These are phyloP conservation scores for Nigrospora oryzae DNA, from an alignment of 2,329 filamentous ascomycete genomes.

Conservation along the genomic window DNA sequence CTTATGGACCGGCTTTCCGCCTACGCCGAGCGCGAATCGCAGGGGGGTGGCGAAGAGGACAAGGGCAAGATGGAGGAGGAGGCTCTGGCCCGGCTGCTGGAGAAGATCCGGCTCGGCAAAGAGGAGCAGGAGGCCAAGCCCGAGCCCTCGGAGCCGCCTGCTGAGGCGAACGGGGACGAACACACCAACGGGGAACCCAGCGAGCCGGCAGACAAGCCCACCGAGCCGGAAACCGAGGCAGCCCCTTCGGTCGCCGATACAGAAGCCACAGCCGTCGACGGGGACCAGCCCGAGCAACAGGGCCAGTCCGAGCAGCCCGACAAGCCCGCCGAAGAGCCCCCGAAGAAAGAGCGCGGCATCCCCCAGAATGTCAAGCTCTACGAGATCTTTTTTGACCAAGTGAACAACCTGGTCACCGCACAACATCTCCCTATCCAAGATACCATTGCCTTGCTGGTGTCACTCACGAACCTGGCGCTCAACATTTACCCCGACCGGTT, in stretches of 20 bases:
- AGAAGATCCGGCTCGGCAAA: slow-evolving; percentile 66
- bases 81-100: slow-evolving; percentile 67
- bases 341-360: slow-evolving; percentile 42
- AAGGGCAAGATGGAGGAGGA: slow-evolving; percentile 76
- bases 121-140: slow-evolving; percentile 30
- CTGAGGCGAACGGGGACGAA: slow-evolving; percentile 27
- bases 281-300: slow-evolving; percentile 16
- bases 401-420: slow-evolving; percentile 85
- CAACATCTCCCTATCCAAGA: slow-evolving; percentile 90
- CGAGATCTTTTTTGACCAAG: slow-evolving; percentile 95
- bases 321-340: slow-evolving; percentile 6
- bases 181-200: slow-evolving; percentile 24
- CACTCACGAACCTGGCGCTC: slow-evolving; percentile 82
- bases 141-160: slow-evolving; percentile 15
- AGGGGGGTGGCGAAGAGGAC: slow-evolving; percentile 61
- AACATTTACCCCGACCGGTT: slow-evolving; percentile 91
- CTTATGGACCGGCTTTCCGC: slow-evolving; percentile 94
- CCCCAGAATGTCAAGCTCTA: slow-evolving; percentile 80
- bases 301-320: not conserved
- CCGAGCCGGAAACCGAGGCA: slow-evolving; percentile 21
- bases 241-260: slow-evolving; percentile 35
- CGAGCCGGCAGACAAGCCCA: slow-evolving; percentile 20
- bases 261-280: slow-evolving; percentile 39
- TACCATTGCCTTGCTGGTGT: slow-evolving; percentile 89
- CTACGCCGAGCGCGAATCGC: slow-evolving; percentile 84